phyloP scores from a whole-genome alignment of 176 grass and related monocot genomes.

The Bothriochloa decipiens region DNA sequence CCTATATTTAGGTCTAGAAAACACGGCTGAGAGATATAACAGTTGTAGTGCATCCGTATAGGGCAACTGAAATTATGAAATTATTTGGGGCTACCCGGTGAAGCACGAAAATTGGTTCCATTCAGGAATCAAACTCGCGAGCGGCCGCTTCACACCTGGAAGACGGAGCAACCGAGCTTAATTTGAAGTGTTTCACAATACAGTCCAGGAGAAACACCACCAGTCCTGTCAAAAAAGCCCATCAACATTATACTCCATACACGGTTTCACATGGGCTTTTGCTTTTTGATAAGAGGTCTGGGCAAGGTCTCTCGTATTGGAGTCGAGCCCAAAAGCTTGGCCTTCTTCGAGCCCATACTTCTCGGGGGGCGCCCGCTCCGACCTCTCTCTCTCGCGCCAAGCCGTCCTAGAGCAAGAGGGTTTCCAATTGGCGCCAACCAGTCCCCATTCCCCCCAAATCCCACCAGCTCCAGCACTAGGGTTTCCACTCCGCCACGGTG shows the following conservation, averaged over 20 bases:
- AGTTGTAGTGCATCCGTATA: too few species aligned
- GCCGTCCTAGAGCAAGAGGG: conserved; percentile 7
- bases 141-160: too few species aligned
- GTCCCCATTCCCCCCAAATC: neutral
- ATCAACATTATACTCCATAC: too few species aligned
- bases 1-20: too few species aligned
- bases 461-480: conserved; percentile 40
- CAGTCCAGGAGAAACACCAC: neutral
- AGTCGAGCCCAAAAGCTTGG: conserved; percentile 1
- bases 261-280: too few species aligned
- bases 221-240: neutral
- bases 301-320: neutral
- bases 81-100: too few species aligned
- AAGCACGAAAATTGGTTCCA: too few species aligned
- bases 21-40: neutral
- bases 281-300: neutral
- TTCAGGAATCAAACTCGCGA: too few species aligned
- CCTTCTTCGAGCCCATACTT: neutral
- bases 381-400: neutral
- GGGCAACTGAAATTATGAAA: too few species aligned
- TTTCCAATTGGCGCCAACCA: conserved; percentile 72
- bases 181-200: too few species aligned
- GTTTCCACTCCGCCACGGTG: conserved; percentile 61
- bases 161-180: too few species aligned
- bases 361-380: neutral